A percentile compares a stretch with the other conserved stretches of the same genome.
phyloP scores from a whole-genome alignment of 2,329 filamentous ascomycete species.

The Fusarium sp. region DNA sequence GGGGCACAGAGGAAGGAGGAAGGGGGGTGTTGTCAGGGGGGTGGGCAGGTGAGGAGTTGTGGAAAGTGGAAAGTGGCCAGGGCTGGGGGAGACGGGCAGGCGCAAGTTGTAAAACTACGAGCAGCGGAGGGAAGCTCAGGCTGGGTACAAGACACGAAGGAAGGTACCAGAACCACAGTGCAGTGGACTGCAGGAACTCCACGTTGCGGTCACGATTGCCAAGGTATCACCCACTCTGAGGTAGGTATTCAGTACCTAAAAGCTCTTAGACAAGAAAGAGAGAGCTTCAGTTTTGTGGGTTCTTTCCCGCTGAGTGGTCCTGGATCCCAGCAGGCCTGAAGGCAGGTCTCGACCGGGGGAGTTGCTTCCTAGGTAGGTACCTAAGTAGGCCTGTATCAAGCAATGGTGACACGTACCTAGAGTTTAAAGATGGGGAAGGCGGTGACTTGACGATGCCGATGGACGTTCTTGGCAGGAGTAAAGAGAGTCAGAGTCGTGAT shows the following conservation, averaged over 20 bases:
- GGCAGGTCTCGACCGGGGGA: conserved; percentile 29
- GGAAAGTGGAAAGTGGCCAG: conserved; percentile 49
- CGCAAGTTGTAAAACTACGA: conserved; percentile 21
- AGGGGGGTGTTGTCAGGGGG: conserved; percentile 45
- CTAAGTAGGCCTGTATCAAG: conserved; percentile 12
- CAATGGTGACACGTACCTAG: conserved; percentile 21
- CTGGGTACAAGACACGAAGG: conserved; percentile 37
- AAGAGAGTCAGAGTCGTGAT: not conserved
- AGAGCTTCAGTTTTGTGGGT: conserved; percentile 39
- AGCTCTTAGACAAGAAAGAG: conserved; percentile 10
- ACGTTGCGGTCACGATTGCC: conserved; percentile 3
- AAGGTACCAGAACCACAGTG: conserved; percentile 30
- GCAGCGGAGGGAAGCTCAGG: conserved; percentile 31
- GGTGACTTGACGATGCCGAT: conserved; percentile 13
- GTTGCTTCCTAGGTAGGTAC: conserved; percentile 16
- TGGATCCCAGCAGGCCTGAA: conserved; percentile 31
- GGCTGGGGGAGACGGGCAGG: conserved; percentile 43
- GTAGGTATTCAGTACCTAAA: conserved; percentile 31
- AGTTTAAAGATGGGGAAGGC: conserved; percentile 29
- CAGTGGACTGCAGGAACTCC: conserved; percentile 10
- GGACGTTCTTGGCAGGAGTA: conserved; percentile 17
- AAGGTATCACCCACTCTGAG: conserved; percentile 16
- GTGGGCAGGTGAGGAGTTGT: conserved; percentile 44
- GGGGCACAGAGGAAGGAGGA: conserved; percentile 43
- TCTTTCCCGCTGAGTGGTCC: conserved; percentile 29